Percentiles rank a stretch among this genome's conserved stretches.
Evolutionary conservation across 805 yeast species (phyloP).

Genomic region (Saturnispora serradocipensis): DNA sequence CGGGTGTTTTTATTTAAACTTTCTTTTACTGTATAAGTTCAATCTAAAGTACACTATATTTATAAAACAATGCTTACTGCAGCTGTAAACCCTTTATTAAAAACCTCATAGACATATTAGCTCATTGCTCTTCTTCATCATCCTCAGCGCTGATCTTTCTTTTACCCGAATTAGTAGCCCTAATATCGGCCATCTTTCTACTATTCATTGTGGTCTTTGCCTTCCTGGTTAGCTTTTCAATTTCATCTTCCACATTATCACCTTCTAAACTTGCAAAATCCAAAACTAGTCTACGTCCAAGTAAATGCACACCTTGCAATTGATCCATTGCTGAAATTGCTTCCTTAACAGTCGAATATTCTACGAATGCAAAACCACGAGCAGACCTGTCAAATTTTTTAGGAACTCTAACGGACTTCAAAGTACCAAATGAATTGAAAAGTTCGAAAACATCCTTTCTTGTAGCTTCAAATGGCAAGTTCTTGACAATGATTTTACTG

Average conservation of each 20-base stretch:
- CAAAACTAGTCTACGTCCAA: conserved; percentile 90
- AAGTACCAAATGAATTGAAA: conserved; percentile 89
- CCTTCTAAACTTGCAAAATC: conserved; percentile 83
- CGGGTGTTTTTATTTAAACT: conserved; percentile 2
- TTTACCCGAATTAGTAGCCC: conserved; percentile 56
- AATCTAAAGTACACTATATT: neutral
- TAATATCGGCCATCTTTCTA: conserved; percentile 60
- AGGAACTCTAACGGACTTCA: conserved; percentile 92
- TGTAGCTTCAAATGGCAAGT: conserved; percentile 92
- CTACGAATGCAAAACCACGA: conserved; percentile 97
- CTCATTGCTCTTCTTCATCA: conserved; percentile 18
- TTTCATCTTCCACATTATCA: conserved; percentile 80
- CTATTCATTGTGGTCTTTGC: conserved; percentile 75
- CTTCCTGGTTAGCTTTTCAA: conserved; percentile 80
- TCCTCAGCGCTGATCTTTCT: conserved; percentile 61
- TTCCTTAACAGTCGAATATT: conserved; percentile 76
- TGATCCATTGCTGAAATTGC: conserved; percentile 93
- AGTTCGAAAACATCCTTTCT: conserved; percentile 88
- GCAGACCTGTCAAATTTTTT: conserved; percentile 91
- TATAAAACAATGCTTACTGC: neutral
- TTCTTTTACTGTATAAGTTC: neutral
- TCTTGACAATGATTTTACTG: conserved; percentile 88
- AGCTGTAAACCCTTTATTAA: neutral
- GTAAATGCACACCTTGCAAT: conserved; percentile 89
- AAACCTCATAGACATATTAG: neutral